Evolutionary conservation across 2,329 filamentous ascomycete genomes (phyloP), one percentile per base, ranked within the genome.

Genomic region (Podosphaera leucotricha): DNA sequence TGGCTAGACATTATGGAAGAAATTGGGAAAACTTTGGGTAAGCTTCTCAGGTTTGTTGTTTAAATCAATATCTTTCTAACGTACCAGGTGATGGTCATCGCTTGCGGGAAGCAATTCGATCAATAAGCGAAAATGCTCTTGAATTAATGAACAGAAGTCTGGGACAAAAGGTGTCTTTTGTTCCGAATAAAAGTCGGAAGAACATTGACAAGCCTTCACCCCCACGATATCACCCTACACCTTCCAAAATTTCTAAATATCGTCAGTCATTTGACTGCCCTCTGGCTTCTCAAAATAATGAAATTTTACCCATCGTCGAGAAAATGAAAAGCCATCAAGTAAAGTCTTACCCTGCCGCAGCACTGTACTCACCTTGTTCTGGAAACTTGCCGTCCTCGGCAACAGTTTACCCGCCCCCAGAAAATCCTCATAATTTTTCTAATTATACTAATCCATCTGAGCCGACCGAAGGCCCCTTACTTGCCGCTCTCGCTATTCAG

Each of bases 1-100:
- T 86, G 80, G 75, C 62, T 82, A 41, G 65, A 66, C 28, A 70
- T 86, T 37, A 67, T 87, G 49, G 68, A 68, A 22, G 76, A 82
- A 46, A 73, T 76, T 41, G 72, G 76, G 18, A 62, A 64, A 35
- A 61, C 82, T n/a, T 60, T 83, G 37, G 77, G 79, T 80, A 64
- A 59, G 68, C 64, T 28, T 10, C n/a, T 8, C 3, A 1, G 4
- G 3, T 3, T 19, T 18, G 2, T 3, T 2, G 24, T 43, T 22
- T 6, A 2, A 21, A 18, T 6, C n/a, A n/a, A 18, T 22, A 28
- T 21, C 48, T 43, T 47, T 43, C 36, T 50, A 38, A 47, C 43
- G 36, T 11, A 15, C 18, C 43, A 67, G 66, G 63, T 21, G 66
- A 66, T 22, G 66, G 65, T 7, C 58, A 61, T 36, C 61, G 61